Percentiles rank a stretch among this genome's conserved stretches.
phyloP scores from a whole-genome alignment of 192 early-diverging fungal genomes.

The Mortierella hygrophila region DNA sequence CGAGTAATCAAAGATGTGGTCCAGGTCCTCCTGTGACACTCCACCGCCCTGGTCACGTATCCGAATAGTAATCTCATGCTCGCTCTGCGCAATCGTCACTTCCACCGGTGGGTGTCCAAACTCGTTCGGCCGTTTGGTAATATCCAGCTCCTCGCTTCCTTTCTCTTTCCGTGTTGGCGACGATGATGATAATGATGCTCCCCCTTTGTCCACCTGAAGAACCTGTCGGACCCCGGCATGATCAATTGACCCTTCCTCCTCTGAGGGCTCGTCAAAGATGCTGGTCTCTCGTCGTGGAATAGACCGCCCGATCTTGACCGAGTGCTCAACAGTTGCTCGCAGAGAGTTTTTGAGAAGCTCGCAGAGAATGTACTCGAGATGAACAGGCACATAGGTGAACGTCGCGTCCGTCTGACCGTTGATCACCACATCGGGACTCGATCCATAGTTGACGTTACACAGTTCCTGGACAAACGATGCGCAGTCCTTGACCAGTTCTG shows the following conservation, averaged over 20 bases:
- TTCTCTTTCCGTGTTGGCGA: background rate
- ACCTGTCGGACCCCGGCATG: background rate
- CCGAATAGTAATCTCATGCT: conserved; percentile 83
- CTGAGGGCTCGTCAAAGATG: background rate
- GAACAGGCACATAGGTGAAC: conserved; percentile 90
- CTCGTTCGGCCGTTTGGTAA: conserved; percentile 41
- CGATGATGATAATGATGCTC: background rate
- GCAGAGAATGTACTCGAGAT: conserved; percentile 93
- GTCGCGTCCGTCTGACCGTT: conserved; percentile 75
- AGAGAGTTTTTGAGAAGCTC: conserved; percentile 93
- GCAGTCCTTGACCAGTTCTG: conserved; percentile 70
- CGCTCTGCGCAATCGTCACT: conserved; percentile 83
- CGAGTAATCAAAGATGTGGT: conserved; percentile 89
- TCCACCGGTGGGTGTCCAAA: conserved; percentile 80
- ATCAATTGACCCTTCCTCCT: background rate
- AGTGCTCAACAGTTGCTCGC: conserved; percentile 85
- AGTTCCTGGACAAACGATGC: conserved; percentile 81
- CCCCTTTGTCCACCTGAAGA: background rate
- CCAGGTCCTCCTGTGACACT: conserved; percentile 78
- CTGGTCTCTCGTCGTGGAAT: background rate
- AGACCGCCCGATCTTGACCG: conserved; percentile 45
- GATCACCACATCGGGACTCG: conserved; percentile 77
- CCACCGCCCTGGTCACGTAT: conserved; percentile 94
- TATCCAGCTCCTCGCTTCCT: background rate
- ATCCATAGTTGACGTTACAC: conserved; percentile 91